Percentiles rank a stretch among this genome's conserved stretches.
Conservation (phyloP, 2,329 filamentous ascomycete species). For the Xylariaceae sp. region DNA sequence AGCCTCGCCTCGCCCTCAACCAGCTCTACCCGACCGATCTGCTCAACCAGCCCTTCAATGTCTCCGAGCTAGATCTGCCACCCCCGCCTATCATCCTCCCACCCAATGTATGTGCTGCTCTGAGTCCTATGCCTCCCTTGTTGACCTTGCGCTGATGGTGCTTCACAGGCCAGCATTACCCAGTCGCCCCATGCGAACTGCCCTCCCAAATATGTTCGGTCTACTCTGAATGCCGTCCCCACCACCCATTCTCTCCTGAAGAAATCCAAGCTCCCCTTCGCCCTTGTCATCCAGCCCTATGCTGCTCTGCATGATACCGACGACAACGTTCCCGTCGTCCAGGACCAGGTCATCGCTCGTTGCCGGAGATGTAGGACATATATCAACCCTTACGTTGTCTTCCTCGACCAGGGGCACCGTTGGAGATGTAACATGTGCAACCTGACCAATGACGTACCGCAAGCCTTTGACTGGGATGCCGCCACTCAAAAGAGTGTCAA, state of each 20-base stretch:
- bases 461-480: conserved; percentile 97
- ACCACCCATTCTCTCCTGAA: conserved; percentile 90
- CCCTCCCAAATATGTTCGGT: conserved; percentile 88
- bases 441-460: conserved; percentile 96
- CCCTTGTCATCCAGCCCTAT: conserved; percentile 94
- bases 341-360: conserved; percentile 95
- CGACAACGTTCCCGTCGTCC: conserved; percentile 84
- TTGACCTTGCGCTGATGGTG: not conserved
- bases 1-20: conserved; percentile 62
- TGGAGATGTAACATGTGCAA: conserved; percentile 99
- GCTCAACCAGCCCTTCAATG: conserved; percentile 88
- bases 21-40: conserved; percentile 91
- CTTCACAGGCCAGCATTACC: conserved; percentile 74
- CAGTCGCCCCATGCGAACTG: conserved; percentile 90
- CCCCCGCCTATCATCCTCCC: conserved; percentile 89
- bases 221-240: conserved; percentile 89
- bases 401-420: conserved; percentile 92
- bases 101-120: conserved; percentile 69
- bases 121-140: not conserved
- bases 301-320: conserved; percentile 88
- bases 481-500: conserved; percentile 87
- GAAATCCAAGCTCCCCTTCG: conserved; percentile 94
- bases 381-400: conserved; percentile 96
- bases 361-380: conserved; percentile 95
- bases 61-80: conserved; percentile 84